Evolutionary conservation across 2,329 filamentous ascomycete species (phyloP), one percentile per base, ranked within the genome.

Genomic region (Pseudogymnoascus sp.): DNA sequence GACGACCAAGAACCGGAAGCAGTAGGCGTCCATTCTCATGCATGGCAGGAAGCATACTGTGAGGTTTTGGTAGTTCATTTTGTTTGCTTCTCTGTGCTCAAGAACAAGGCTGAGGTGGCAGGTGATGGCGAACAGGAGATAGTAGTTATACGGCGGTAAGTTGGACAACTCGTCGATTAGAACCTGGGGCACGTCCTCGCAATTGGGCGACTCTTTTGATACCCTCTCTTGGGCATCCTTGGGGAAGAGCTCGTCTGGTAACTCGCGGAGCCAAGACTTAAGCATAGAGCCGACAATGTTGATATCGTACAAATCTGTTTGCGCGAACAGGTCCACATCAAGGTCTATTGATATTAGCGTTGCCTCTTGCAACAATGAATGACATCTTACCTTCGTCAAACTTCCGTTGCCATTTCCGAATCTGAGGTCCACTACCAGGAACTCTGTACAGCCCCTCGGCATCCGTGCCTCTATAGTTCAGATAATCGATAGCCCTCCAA

Each of bases 21-120:
- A 95, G 74, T 93, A 95, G 0, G 88, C 88, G 71, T 97, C 93
- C 64, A 97, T 94, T 76, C 93, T 96, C 84, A 97, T 91, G 75
- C 92, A 96, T 3, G 93, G 93, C 75, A 96, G 92, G 75, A 97
- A 97, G 78, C 93, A 97, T 69, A 97, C 96, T 77, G 92, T 96
- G 23, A 97, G 80, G 67, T 97, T 97, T 72, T 91, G 87, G 73
- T 93, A 96, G 72, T 96, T 91, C 93, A 97, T 97, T 79, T 96
- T 96, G 82, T 97, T 97, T 79, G 93, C 92, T 67, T 95, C 91
- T 23, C 92, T 89, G 74, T 96, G 93, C 1, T 91, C 92, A 68
- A 96, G 86, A 8, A 97, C 82, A 25, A 97, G 83, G 69, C 92
- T 96, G 58, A 97, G 86, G 71, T 97, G 93, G 75, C 93, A 97